Evolutionary conservation across 208 protist species (phyloP).

Genomic region (Sergeia podlipaevii): DNA sequence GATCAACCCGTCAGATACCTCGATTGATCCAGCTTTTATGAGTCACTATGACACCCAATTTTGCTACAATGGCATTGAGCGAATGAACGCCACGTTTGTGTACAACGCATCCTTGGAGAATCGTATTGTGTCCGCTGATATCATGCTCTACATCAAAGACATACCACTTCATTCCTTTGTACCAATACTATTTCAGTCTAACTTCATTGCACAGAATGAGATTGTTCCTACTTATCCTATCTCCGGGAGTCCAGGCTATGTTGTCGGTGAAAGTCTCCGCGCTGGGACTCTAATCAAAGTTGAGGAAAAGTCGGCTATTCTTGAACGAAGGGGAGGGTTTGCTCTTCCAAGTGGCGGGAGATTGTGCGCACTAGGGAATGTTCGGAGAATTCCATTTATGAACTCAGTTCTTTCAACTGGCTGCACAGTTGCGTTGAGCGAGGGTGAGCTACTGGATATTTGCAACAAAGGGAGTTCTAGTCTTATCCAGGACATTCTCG

Average conservation of each 20-base stretch:
- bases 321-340: conserved; percentile 55
- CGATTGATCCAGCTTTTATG: conserved; percentile 12
- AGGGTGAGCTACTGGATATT: conserved; percentile 37
- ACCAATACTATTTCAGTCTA: conserved; percentile 37
- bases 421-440: conserved; percentile 34
- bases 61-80: conserved; percentile 51
- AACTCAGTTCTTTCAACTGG: conserved; percentile 52
- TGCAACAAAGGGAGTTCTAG: conserved; percentile 33
- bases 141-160: conserved; percentile 21
- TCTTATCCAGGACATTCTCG: conserved; percentile 31
- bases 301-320: conserved; percentile 32
- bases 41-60: conserved; percentile 21
- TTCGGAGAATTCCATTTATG: conserved; percentile 47
- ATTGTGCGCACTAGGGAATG: conserved; percentile 20
- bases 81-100: conserved; percentile 18
- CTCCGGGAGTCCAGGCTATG: conserved; percentile 54
- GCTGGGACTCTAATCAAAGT: conserved; percentile 33
- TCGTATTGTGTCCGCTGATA: conserved; percentile 16
- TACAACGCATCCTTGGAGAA: conserved; percentile 28
- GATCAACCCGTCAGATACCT: conserved; percentile 17
- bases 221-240: conserved; percentile 36
- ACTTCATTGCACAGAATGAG: conserved; percentile 25
- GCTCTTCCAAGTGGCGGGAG: conserved; percentile 57
- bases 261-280: conserved; percentile 35
- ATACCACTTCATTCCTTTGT: conserved; percentile 17